Evolutionary conservation across 1,284 basidiomycete genomes (phyloP).

Genomic region (Veloboletus limbatus): DNA sequence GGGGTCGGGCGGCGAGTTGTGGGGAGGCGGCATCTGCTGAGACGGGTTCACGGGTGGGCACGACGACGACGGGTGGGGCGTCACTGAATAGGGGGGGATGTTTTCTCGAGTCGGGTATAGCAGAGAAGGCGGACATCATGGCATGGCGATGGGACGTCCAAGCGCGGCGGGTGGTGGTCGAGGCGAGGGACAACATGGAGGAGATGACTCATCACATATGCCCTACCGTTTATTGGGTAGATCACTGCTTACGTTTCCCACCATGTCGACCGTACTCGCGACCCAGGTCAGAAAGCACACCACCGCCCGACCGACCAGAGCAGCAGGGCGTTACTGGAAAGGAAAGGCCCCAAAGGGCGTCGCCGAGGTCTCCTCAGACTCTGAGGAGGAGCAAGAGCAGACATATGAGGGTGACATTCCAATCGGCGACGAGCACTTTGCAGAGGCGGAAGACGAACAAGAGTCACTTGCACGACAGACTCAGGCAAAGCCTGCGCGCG

Average conservation of each 20-base stretch:
- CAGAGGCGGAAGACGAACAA: constrained; percentile 45
- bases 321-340: constrained; percentile 79
- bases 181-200: constrained; percentile 31
- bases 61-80: constrained; percentile 50
- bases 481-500: constrained; percentile 39
- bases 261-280: constrained; percentile 35
- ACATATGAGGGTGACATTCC: constrained; percentile 60
- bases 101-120: constrained; percentile 20
- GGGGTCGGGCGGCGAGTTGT: constrained; percentile 67
- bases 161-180: constrained; percentile 15
- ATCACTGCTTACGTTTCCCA: constrained; percentile 9
- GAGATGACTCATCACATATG: constrained; percentile 25
- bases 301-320: constrained; percentile 64
- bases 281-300: constrained; percentile 58
- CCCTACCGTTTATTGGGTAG: constrained; percentile 14
- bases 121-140: constrained; percentile 58
- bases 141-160: constrained; percentile 41
- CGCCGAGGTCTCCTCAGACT: constrained; percentile 56
- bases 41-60: constrained; percentile 46
- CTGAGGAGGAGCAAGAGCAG: constrained; percentile 60
- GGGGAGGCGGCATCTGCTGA: constrained; percentile 63
- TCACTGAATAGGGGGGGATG: constrained; percentile 40
- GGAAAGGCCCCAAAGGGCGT: constrained; percentile 80
- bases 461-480: constrained; percentile 37
- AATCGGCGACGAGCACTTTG: constrained; percentile 51